Evolutionary conservation across 352 stramenopile genomes (phyloP).

Genomic region (Phytophthora pluvialis): DNA sequence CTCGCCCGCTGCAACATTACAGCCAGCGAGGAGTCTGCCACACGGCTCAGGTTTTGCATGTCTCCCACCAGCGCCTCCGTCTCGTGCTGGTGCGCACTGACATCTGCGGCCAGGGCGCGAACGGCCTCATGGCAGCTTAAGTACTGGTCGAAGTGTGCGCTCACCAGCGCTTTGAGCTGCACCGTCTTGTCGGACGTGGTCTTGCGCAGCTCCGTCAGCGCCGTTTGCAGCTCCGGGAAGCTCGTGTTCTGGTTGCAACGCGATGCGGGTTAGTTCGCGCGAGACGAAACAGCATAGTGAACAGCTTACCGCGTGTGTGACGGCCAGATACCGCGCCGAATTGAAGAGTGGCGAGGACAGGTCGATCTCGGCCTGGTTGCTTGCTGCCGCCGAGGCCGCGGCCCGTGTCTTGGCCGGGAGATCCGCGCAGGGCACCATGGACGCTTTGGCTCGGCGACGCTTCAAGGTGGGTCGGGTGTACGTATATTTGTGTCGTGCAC

Average conservation of each 20-base stretch:
- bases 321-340: conserved; percentile 62
- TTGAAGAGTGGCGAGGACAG: conserved; percentile 68
- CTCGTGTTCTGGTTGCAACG: conserved; percentile 54
- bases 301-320: conserved; percentile 65
- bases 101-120: conserved; percentile 62
- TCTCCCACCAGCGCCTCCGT: conserved; percentile 54
- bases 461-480: conserved; percentile 20
- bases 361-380: conserved; percentile 48
- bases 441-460: conserved; percentile 1
- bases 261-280: not conserved
- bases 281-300: not conserved
- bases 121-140: conserved; percentile 84
- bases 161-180: conserved; percentile 84
- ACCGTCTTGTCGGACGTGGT: conserved; percentile 85
- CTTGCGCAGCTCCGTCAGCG: conserved; percentile 74
- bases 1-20: conserved; percentile 81
- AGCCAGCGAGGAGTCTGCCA: conserved; percentile 71
- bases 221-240: conserved; percentile 61
- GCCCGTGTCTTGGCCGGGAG: conserved; percentile 2
- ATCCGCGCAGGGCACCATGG: conserved; percentile 18
- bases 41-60: conserved; percentile 63
- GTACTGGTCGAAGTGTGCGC: conserved; percentile 85
- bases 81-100: conserved; percentile 68
- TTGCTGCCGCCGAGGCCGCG: not conserved
- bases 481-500: no score